phyloP scores from a whole-genome alignment of 2,329 filamentous ascomycete species.

The Curvularia eragrostidis region DNA sequence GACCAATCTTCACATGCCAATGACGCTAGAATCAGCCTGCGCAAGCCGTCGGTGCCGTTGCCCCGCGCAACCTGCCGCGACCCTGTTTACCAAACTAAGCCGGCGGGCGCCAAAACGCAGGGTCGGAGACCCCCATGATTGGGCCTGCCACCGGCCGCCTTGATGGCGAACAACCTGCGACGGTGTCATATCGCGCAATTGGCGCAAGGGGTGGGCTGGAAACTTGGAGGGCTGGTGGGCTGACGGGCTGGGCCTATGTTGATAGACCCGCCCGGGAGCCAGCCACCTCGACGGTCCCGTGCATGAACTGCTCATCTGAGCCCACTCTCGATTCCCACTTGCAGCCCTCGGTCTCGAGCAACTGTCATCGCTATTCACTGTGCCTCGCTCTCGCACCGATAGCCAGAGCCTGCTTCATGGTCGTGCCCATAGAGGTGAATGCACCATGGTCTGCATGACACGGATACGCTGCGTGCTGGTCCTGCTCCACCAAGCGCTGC shows the following conservation, averaged over 20 bases:
- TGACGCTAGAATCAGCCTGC: background rate
- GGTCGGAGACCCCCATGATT: conserved; percentile 10
- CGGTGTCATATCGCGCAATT: conserved; percentile 30
- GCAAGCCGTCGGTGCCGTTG: conserved; percentile 8
- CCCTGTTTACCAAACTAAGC: conserved; percentile 12
- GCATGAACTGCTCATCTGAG: conserved; percentile 45
- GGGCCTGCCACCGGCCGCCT: conserved; percentile 21
- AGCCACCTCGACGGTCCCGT: conserved; percentile 37
- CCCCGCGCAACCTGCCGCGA: conserved; percentile 11
- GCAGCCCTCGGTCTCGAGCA: conserved; percentile 19
- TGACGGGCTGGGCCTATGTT: conserved; percentile 40
- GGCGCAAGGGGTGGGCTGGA: background rate
- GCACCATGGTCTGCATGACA: conserved; percentile 10
- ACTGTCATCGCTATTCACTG: conserved; percentile 14
- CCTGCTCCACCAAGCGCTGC: background rate
- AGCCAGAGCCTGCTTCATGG: conserved; percentile 25
- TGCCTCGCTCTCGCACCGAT: background rate
- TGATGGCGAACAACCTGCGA: conserved; percentile 19
- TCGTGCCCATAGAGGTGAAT: conserved; percentile 30
- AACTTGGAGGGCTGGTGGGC: conserved; percentile 16
- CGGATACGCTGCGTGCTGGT: conserved; percentile 4
- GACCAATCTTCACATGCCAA: conserved; percentile 5
- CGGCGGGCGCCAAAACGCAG: background rate
- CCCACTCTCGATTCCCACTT: conserved; percentile 23
- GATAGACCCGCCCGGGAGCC: conserved; percentile 39